Evolutionary conservation across 2,329 filamentous ascomycete species (phyloP), one percentile per base, ranked within the genome.

Genomic region (Xylaria sp.): DNA sequence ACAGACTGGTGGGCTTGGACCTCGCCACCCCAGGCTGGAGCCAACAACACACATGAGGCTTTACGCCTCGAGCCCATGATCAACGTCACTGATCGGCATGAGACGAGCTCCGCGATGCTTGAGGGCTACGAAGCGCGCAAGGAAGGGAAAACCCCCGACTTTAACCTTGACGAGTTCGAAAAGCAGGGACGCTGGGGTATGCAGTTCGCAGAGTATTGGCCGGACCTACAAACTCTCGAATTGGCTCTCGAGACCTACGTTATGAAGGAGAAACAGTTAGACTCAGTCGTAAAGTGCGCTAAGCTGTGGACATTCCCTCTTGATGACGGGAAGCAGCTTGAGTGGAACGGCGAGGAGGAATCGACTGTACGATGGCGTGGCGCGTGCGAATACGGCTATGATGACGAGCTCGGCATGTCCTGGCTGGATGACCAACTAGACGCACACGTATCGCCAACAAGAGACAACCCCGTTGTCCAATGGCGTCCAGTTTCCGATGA

Each of bases 1-100:
- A 75, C 71, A 10, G 74, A 78, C 32, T 78, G 75, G 76, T 76
- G 73, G 75, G 54, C 72, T 2, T 78, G 73, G 75, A 66, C 63
- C 3, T 69, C 64, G 1, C 10, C 5, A 1, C 74, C 74, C 3
- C 60, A 66, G 9, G 50, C 65, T 1, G 68, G 64, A 4, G 37
- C 53, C n/a, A 13, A 32, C 2, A 35, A 65, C 12, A 63, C 63
- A 25, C 68, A 61, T 18, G 60, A 72, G 16, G 67, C 66, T 6
- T 65, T 76, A 6, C 73, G 75, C 10, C 63, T 78, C 1, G 75
- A 76, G 53, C 76, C 76, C 3, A 75, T 75, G 75, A 72, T 74
- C 35, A 73, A 75, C 51, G 66, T 71, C 48, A 77, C 75, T 9
- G 55, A 66, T 1, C 51, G 63, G 9, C 61, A 40, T 1, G 66